Percentiles rank a stretch among this genome's conserved stretches.
phyloP scores from a whole-genome alignment of 2,329 filamentous ascomycete species.

The Trichoderma asperellum region DNA sequence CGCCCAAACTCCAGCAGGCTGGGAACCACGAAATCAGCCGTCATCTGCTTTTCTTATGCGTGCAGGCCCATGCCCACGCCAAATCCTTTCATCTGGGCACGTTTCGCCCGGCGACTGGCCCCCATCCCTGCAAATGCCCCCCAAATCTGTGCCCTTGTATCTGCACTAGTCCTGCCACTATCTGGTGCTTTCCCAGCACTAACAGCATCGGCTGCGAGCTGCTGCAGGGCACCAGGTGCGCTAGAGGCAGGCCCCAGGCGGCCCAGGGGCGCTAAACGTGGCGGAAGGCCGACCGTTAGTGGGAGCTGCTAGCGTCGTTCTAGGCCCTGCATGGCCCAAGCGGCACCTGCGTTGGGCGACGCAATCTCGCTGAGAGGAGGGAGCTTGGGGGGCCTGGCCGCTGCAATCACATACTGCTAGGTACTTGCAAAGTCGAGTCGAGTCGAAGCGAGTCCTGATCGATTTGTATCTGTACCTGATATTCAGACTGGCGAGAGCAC shows the following conservation, averaged over 20 bases:
- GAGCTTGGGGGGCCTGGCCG: not conserved
- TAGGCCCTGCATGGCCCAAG: conserved; percentile 25
- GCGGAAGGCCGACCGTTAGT: conserved; percentile 13
- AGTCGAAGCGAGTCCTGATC: not conserved
- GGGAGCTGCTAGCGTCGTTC: conserved; percentile 18
- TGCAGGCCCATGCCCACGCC: not conserved
- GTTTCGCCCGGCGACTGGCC: not conserved
- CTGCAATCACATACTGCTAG: not conserved
- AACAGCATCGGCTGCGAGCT: conserved; percentile 4
- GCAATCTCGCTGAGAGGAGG: conserved; percentile 23
- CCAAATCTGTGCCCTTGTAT: not conserved
- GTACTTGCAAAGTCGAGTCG: no score
- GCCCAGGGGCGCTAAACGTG: conserved; percentile 4
- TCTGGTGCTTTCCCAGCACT: not conserved
- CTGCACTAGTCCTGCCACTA: not conserved
- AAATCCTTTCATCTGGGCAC: conserved; percentile 3
- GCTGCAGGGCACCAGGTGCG: not conserved
- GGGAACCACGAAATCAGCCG: not conserved
- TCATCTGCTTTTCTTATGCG: not conserved
- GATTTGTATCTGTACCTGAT: not conserved
- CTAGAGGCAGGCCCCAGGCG: not conserved
- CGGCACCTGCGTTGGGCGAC: conserved; percentile 3
- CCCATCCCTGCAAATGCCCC: not conserved
- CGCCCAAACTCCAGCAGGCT: not conserved
- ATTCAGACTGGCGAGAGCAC: not conserved